Percentiles rank a stretch among this genome's conserved stretches.
phyloP scores from a whole-genome alignment of 495 filamentous ascomycete genomes.

The Bryoglossum gracile region DNA sequence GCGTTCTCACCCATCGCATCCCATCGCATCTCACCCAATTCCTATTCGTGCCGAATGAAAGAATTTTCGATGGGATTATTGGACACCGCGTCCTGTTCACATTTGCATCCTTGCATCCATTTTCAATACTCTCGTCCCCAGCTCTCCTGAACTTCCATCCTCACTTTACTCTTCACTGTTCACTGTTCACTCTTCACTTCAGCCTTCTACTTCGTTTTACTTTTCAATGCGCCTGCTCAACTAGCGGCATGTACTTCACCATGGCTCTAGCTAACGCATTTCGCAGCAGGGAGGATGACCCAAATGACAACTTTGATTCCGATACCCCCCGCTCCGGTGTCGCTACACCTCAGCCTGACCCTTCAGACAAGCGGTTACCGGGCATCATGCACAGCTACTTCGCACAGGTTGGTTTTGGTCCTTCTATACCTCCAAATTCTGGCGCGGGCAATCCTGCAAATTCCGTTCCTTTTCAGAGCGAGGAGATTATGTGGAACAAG shows the following conservation, averaged over 20 bases:
- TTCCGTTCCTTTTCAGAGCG: conserved; percentile 10
- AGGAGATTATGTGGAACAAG: conserved; percentile 11
- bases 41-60: conserved; percentile 9
- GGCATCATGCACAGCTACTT: conserved; percentile 87
- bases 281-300: conserved; percentile 58
- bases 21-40: conserved; percentile 14
- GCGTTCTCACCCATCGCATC: no score
- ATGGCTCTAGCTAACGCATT: conserved; percentile 20
- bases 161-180: no score
- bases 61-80: conserved; percentile 5
- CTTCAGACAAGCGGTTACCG: conserved; percentile 80
- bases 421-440: conserved; percentile 41
- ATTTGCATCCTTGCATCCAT: not conserved
- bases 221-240: conserved; percentile 2
- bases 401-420: conserved; percentile 84
- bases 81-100: no score
- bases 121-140: not conserved
- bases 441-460: conserved; percentile 25
- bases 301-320: conserved; percentile 68
- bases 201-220: no score
- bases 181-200: no score
- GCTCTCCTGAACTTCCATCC: not conserved
- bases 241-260: not conserved
- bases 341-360: conserved; percentile 82
- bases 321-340: conserved; percentile 79